Evolutionary conservation across 2,329 filamentous ascomycete species (phyloP), one percentile per base, ranked within the genome.

Genomic region (Neurospora sp.): DNA sequence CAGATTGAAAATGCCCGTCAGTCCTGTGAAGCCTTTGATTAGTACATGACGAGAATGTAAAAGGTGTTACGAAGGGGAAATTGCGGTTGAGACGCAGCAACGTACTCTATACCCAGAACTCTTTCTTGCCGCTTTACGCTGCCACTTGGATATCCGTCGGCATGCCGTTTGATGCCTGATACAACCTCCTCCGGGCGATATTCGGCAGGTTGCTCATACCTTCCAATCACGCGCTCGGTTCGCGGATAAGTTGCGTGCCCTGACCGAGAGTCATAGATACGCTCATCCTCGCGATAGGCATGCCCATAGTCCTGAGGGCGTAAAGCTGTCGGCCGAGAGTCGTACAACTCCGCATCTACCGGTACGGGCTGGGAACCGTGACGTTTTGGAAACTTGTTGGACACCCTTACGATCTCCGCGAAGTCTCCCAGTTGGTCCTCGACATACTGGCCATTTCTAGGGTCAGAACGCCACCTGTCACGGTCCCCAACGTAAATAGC

Each of bases 331-430:
- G 70, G 43, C 4, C 65, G 72, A 23, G 67, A 12, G 12, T 69
- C 68, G 62, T 73, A 70, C 8, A 66, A 38, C 43, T 33, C 62
- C 6, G 39, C 33, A 52, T 67, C 68, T 19, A 40, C 17, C 8
- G 68, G 62, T 36, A 66, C n/a, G 3, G 70, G 70, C 4, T 62
- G 70, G 10, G 72, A 70, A 57, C 72, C 74, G 66, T 76, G 68
- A 36, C 70, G 74, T 39, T 71, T 72, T 4, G 75, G 75, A 43
- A 76, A 76, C 57, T 72, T 74, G 68, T 75, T 73, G 8, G 72
- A 70, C 10, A 76, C 74, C 41, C 73, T 71, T 19, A 75, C 72
- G 43, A 75, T 72, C 17, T 75, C 70, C 3, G 69, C 70, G 43
- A 69, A 70, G 41, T 74, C 71, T 36, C 46, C 67, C 28, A 62